Conservation (phyloP, 2,329 filamentous ascomycete genomes). For the Stachybotrys echinatus region DNA sequence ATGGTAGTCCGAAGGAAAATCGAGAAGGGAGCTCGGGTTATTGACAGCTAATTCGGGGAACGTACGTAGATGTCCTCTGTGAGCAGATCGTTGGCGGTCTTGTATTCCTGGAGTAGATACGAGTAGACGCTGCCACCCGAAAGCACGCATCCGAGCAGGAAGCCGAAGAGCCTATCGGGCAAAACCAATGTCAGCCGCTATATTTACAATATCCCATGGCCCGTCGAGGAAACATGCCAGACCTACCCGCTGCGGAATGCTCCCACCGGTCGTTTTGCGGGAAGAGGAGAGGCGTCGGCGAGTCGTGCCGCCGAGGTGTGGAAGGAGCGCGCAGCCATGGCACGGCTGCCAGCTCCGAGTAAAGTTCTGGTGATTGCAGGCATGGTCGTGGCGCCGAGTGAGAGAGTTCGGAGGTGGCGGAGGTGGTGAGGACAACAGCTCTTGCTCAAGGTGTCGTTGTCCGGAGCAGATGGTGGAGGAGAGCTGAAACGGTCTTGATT, state of each 20-base stretch:
- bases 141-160: slow-evolving; percentile 77
- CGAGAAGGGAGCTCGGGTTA: too few relatives aligned
- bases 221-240: slow-evolving; percentile 4
- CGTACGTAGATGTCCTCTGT: slow-evolving; percentile 94
- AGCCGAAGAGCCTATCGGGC: slow-evolving; percentile 71
- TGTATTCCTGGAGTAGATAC: slow-evolving; percentile 91
- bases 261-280: slow-evolving; percentile 53
- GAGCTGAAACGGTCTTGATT: neutral
- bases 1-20: neutral
- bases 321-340: slow-evolving; percentile 36
- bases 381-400: slow-evolving; percentile 28
- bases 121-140: slow-evolving; percentile 82
- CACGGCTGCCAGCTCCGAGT: slow-evolving; percentile 32
- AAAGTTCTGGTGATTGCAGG: slow-evolving; percentile 36
- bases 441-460: neutral
- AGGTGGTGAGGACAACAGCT: slow-evolving; percentile 8
- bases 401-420: slow-evolving; percentile 6
- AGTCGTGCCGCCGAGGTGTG: slow-evolving; percentile 45
- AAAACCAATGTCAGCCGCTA: neutral
- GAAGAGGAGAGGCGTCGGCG: slow-evolving; percentile 39
- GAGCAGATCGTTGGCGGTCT: slow-evolving; percentile 85
- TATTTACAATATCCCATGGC: neutral
- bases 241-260: slow-evolving; percentile 58
- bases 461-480: neutral
- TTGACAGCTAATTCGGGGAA: too few relatives aligned